Conservation (phyloP, 768 basidiomycete species). For the Bullera alba region DNA sequence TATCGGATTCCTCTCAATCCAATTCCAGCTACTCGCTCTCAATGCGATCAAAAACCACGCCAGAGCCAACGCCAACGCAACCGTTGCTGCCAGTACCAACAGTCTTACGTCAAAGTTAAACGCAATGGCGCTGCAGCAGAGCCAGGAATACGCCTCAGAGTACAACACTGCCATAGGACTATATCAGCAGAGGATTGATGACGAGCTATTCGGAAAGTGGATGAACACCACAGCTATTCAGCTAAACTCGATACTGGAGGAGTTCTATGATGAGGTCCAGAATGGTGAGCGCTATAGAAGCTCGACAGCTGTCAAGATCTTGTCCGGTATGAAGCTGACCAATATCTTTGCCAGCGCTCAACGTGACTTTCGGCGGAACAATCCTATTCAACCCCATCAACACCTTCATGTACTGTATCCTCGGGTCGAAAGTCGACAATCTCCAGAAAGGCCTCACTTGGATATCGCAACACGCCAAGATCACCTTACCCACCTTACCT, state of each 20-base stretch:
- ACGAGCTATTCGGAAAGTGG: slow-evolving; percentile 82
- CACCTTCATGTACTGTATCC: slow-evolving; percentile 79
- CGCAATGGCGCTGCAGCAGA: slow-evolving; percentile 73
- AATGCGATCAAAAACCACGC: slow-evolving; percentile 66
- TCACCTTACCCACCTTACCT: slow-evolving; percentile 73
- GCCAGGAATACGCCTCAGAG: slow-evolving; percentile 64
- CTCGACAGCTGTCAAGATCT: background rate
- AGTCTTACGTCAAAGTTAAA: slow-evolving; percentile 56
- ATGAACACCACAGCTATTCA: slow-evolving; percentile 81
- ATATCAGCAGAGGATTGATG: slow-evolving; percentile 71
- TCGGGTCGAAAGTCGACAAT: slow-evolving; percentile 83
- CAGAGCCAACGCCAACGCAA: slow-evolving; percentile 56
- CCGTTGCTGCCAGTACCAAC: slow-evolving; percentile 53
- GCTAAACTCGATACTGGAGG: slow-evolving; percentile 76
- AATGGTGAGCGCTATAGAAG: slow-evolving; percentile 51
- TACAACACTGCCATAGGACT: slow-evolving; percentile 65
- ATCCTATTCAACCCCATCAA: slow-evolving; percentile 72
- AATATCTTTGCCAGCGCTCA: slow-evolving; percentile 22
- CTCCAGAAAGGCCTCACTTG: slow-evolving; percentile 85
- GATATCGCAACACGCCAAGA: slow-evolving; percentile 74
- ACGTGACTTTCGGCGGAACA: slow-evolving; percentile 71
- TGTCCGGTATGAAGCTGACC: slow-evolving; percentile 1
- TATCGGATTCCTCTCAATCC: slow-evolving; percentile 75
- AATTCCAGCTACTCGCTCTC: slow-evolving; percentile 77
- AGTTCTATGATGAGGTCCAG: slow-evolving; percentile 81